Conservation (phyloP, 2,329 filamentous ascomycete genomes). For the Blastomyces silverae region DNA sequence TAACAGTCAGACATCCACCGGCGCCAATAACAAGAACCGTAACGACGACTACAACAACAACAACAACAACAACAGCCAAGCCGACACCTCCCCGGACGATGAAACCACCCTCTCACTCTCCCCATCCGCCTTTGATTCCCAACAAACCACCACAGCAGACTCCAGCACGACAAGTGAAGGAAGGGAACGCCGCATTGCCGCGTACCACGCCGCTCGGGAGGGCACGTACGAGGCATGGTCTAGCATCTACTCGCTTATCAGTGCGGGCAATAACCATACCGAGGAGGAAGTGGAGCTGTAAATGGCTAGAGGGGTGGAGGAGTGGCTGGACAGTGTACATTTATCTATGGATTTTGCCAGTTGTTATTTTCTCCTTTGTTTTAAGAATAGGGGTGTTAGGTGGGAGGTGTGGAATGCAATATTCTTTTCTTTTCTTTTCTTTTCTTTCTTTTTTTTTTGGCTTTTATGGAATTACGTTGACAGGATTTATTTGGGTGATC, state of each 20-base stretch:
- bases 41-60: background rate
- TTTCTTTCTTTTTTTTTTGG: no score
- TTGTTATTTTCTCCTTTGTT: background rate
- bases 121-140: conserved; percentile 27
- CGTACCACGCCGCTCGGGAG: conserved; percentile 39
- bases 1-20: background rate
- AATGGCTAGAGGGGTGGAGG: background rate
- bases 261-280: conserved; percentile 39
- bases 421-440: background rate
- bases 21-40: background rate
- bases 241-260: conserved; percentile 38
- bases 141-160: conserved; percentile 13
- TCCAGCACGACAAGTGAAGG: background rate
- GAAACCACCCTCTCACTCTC: conserved; percentile 25
- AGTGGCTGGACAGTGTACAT: background rate
- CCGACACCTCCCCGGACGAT: conserved; percentile 17
- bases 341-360: background rate
- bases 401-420: background rate
- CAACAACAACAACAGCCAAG: background rate
- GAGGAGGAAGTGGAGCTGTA: conserved; percentile 40
- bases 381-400: background rate
- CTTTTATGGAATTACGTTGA: background rate
- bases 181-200: conserved; percentile 26
- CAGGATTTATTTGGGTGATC: background rate
- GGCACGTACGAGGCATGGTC: conserved; percentile 40